phyloP scores from a whole-genome alignment of 2,329 filamentous ascomycete genomes.

The Coniochaeta sp. region DNA sequence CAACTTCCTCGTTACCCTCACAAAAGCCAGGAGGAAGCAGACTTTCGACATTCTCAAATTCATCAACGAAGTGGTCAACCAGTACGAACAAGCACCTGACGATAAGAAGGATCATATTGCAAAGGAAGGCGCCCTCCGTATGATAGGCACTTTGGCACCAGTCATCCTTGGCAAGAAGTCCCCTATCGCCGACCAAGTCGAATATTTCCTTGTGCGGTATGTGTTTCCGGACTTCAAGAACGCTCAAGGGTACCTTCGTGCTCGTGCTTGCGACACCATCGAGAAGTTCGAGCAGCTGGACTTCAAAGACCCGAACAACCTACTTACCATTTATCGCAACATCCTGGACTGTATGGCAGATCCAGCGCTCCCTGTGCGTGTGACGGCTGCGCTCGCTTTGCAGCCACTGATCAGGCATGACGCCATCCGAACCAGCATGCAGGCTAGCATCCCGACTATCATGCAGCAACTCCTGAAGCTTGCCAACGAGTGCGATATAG shows the following conservation, averaged over 20 bases:
- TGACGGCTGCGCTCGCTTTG: slow-evolving; percentile 86
- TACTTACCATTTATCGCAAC: slow-evolving; percentile 92
- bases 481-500: slow-evolving; percentile 95
- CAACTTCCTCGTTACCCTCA: slow-evolving; percentile 91
- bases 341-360: slow-evolving; percentile 97
- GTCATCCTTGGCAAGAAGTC: slow-evolving; percentile 98
- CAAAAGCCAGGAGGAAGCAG: slow-evolving; percentile 90
- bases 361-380: slow-evolving; percentile 82
- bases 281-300: slow-evolving; percentile 97
- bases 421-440: slow-evolving; percentile 89
- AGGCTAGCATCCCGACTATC: slow-evolving; percentile 94
- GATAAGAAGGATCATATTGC: slow-evolving; percentile 89
- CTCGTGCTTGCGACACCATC: slow-evolving; percentile 90
- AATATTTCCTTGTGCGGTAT: slow-evolving; percentile 97
- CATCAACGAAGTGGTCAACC: slow-evolving; percentile 89
- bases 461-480: slow-evolving; percentile 98
- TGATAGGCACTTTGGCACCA: slow-evolving; percentile 92
- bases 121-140: slow-evolving; percentile 92
- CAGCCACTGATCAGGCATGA: slow-evolving; percentile 96
- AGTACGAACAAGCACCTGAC: slow-evolving; percentile 77
- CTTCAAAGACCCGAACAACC: slow-evolving; percentile 93
- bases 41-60: slow-evolving; percentile 93
- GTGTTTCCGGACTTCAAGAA: slow-evolving; percentile 98
- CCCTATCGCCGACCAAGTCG: slow-evolving; percentile 92
- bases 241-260: slow-evolving; percentile 82